Percentiles rank a stretch among this genome's conserved stretches.
Conservation (phyloP, 176 grass and related monocot species). For the Panicum miliaceum region DNA sequence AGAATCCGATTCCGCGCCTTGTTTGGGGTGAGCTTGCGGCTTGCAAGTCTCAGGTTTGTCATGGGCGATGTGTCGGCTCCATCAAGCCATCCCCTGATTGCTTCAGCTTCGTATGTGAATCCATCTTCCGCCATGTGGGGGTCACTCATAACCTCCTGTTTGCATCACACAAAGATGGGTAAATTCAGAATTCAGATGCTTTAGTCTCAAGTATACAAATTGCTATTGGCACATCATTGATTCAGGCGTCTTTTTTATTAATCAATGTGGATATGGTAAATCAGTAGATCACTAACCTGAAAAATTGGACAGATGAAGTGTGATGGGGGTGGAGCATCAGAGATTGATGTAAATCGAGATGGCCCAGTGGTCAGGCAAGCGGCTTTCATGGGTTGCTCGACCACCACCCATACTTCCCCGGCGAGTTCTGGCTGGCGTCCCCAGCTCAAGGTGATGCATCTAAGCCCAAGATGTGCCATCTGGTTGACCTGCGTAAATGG, state of each 20-base stretch:
- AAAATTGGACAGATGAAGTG: slow-evolving; percentile 81
- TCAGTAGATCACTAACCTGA: slow-evolving; percentile 55
- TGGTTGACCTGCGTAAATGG: slow-evolving; percentile 74
- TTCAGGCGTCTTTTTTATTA: neutral
- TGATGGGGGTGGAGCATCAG: slow-evolving; percentile 41
- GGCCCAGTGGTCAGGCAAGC: slow-evolving; percentile 30
- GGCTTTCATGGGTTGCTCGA: slow-evolving; percentile 59
- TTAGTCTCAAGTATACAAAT: neutral
- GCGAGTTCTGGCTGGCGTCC: slow-evolving; percentile 57
- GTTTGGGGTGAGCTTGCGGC: slow-evolving; percentile 71
- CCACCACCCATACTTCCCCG: slow-evolving; percentile 51
- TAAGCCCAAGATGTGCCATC: slow-evolving; percentile 66
- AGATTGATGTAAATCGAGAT: neutral
- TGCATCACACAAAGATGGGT: neutral
- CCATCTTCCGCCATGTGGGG: slow-evolving; percentile 74
- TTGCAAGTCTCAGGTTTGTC: slow-evolving; percentile 67
- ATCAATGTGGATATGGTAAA: neutral
- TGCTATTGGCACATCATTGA: neutral
- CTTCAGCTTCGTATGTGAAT: slow-evolving; percentile 73
- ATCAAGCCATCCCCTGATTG: slow-evolving; percentile 66
- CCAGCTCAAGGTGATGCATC: slow-evolving; percentile 56
- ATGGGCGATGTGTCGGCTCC: slow-evolving; percentile 66
- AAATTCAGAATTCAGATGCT: slow-evolving; percentile 8
- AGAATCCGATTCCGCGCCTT: slow-evolving; percentile 22
- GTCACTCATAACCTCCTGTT: slow-evolving; percentile 74